Percentiles rank a stretch among this genome's conserved stretches.
Conservation (phyloP, 106 monocot species). For the Cymbidium sinense region DNA sequence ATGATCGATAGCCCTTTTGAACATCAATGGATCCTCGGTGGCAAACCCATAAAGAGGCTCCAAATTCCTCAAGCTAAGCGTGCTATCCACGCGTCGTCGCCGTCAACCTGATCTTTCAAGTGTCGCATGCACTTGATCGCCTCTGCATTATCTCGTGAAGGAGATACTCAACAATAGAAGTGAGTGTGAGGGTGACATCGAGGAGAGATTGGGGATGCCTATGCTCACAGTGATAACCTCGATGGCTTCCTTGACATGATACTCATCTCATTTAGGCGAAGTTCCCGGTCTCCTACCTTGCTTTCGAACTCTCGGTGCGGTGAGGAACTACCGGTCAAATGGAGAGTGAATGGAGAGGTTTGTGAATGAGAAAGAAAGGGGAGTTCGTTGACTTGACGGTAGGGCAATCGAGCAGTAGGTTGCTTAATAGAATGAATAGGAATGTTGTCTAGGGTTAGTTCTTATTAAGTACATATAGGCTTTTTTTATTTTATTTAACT, state of each 20-base stretch:
- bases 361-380: too few species aligned
- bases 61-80: slow-evolving; percentile 73
- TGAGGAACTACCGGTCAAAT: background rate
- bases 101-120: slow-evolving; percentile 69
- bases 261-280: slow-evolving; percentile 40
- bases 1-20: slow-evolving; percentile 88
- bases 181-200: slow-evolving; percentile 81
- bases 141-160: slow-evolving; percentile 99
- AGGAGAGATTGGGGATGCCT: slow-evolving; percentile 67
- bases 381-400: too few species aligned
- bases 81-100: slow-evolving; percentile 90
- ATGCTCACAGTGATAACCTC: slow-evolving; percentile 96
- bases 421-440: too few species aligned
- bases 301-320: background rate
- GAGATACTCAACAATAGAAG: slow-evolving; percentile 95
- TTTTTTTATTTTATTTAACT: too few species aligned
- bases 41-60: slow-evolving; percentile 99
- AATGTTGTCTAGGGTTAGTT: too few species aligned
- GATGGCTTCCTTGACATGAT: slow-evolving; percentile 96
- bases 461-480: too few species aligned
- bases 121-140: slow-evolving; percentile 98
- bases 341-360: too few species aligned
- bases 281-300: background rate
- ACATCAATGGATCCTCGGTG: slow-evolving; percentile 78
- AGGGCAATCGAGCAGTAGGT: too few species aligned